Base-by-base conservation (phyloP, 805 yeast species). In the Wickerhamomyces bisporus region DNA sequence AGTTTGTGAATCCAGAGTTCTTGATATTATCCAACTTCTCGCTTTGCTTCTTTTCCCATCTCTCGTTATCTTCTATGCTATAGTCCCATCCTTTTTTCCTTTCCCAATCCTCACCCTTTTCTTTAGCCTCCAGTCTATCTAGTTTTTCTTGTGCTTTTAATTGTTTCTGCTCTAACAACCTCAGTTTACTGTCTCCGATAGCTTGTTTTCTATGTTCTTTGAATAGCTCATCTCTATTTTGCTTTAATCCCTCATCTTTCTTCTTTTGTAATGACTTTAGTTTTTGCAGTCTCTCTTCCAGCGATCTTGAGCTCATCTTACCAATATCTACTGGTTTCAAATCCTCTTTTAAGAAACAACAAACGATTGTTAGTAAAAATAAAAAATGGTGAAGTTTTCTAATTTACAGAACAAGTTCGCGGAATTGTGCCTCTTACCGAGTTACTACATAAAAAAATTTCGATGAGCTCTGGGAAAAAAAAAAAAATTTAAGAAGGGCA, bases 41-140 rank as follows among this genome's bases (percentile, higher is more conserved):
- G 30, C 50, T 58, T 39, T 59, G 52, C 37, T 65, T 68, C 21
- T 50, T 60, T 18, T 77, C 73, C 88, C 88, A 82, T 38, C 64
- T 62, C 45, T 79, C 83, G 39, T 77, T 69, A 37, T 84, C 85
- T 37, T 77, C 83, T 5, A 81, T 70, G 0, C 84, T 71, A 60
- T 76, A 75, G 39, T 74, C 74, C 72, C 74, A 64, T 35, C 68
- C 73, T 37, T 68, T 62, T 38, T 60, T 52, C 19, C 76, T 58
- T 29, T 68, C 73, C 35, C 50, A 59, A 36, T 66, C 66, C 28
- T 62, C 66, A 1, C 71, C 73, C 11, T 49, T 50, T 11, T 62
- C 66, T 25, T 52, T 35, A 0, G 38, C 23, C 19, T 47, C 50
- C 0, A 44, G 19, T 44, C 58, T 58, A 3, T 65, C 66, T 3